Conservation (phyloP, 192 early-diverging fungal species). For the Spizellomyces sp. region DNA sequence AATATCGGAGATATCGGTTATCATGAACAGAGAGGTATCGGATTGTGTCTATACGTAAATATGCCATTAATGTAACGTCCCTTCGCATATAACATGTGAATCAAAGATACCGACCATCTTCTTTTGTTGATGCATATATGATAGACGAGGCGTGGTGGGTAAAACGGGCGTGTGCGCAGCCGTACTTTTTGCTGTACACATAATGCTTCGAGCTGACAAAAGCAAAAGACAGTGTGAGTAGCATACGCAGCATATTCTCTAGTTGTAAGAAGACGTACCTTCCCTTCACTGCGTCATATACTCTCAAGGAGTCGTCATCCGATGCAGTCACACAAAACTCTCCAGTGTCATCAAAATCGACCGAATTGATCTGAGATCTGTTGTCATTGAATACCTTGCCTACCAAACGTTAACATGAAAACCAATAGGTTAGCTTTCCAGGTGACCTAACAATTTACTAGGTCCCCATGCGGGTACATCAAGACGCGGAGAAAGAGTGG, state of each 20-base stretch:
- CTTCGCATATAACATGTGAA: slow-evolving; percentile 5
- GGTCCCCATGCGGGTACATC: not conserved
- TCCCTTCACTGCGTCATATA: slow-evolving; percentile 83
- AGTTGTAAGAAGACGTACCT: slow-evolving; percentile 55
- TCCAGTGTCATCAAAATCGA: slow-evolving; percentile 81
- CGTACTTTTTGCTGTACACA: slow-evolving; percentile 93
- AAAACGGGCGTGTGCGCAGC: slow-evolving; percentile 84
- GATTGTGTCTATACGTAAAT: slow-evolving; percentile 69
- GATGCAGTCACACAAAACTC: slow-evolving; percentile 77
- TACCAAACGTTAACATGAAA: slow-evolving; percentile 12
- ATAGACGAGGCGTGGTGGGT: slow-evolving; percentile 79
- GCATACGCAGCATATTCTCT: not conserved
- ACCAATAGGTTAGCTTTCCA: not conserved
- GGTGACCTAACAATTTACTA: not conserved
- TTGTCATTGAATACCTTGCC: slow-evolving; percentile 81
- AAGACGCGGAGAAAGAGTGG: not conserved
- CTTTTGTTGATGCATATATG: slow-evolving; percentile 92
- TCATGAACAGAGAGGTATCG: slow-evolving; percentile 93
- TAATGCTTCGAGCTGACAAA: slow-evolving; percentile 64
- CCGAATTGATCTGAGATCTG: slow-evolving; percentile 69
- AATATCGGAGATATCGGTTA: slow-evolving; percentile 93
- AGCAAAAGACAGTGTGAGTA: not conserved
- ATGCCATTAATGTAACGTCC: not conserved
- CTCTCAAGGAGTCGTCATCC: slow-evolving; percentile 81
- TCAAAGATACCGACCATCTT: slow-evolving; percentile 61